Conservation (phyloP, 2,329 filamentous ascomycete species). For the Zymoseptoria passerinii region DNA sequence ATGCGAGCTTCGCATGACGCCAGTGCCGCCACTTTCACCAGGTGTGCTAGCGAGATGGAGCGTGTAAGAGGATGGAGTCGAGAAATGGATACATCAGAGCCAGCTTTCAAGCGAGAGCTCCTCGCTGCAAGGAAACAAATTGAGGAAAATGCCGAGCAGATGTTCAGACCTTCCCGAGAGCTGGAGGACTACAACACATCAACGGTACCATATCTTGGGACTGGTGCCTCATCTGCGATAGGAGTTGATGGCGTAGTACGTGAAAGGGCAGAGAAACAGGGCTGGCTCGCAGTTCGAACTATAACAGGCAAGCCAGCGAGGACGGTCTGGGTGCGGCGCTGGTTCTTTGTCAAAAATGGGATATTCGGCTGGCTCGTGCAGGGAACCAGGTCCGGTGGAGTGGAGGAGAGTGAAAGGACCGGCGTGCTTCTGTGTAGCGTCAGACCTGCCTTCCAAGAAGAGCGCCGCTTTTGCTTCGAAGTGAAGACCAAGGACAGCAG, state of each 20-base stretch:
- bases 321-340: slow-evolving; percentile 81
- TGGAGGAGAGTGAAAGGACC: slow-evolving; percentile 92
- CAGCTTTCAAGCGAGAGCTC: slow-evolving; percentile 72
- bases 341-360: slow-evolving; percentile 93
- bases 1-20: slow-evolving; percentile 65
- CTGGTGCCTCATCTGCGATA: slow-evolving; percentile 50
- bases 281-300: slow-evolving; percentile 81
- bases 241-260: slow-evolving; percentile 45
- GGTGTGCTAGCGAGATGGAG: slow-evolving; percentile 75
- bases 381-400: slow-evolving; percentile 67
- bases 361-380: slow-evolving; percentile 94
- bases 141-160: slow-evolving; percentile 63
- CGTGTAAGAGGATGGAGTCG: slow-evolving; percentile 85
- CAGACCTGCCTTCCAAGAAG: slow-evolving; percentile 82
- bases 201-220: slow-evolving; percentile 79
- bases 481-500: slow-evolving; percentile 95
- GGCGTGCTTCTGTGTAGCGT: slow-evolving; percentile 90
- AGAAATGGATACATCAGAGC: slow-evolving; percentile 88
- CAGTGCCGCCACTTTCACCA: slow-evolving; percentile 52
- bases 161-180: slow-evolving; percentile 75
- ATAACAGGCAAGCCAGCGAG: slow-evolving; percentile 80
- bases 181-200: slow-evolving; percentile 86
- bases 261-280: slow-evolving; percentile 68
- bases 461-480: slow-evolving; percentile 93
- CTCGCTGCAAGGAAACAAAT: slow-evolving; percentile 71